Evolutionary conservation across 164 flowering plant genomes (phyloP).

Genomic region (Saururus chinensis): DNA sequence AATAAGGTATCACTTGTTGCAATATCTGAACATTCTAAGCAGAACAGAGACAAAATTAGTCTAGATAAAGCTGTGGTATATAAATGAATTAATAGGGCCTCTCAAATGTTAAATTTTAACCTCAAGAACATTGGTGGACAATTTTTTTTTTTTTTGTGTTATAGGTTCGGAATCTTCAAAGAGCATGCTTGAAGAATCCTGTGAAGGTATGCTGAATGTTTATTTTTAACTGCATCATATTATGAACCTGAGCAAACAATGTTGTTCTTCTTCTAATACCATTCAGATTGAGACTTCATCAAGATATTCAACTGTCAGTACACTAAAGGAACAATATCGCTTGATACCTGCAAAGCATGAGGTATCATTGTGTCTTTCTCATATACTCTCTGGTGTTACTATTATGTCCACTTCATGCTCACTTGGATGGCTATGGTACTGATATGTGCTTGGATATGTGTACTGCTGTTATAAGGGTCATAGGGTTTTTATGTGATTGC

Average conservation of each 20-base stretch:
- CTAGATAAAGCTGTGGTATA: too few species aligned
- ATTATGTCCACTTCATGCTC: neutral
- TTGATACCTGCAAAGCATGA: slow-evolving; percentile 76
- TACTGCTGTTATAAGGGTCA: neutral
- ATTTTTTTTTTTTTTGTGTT: neutral
- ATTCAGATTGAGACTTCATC: slow-evolving; percentile 78
- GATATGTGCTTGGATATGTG: neutral
- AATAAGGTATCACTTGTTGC: slow-evolving; percentile 45
- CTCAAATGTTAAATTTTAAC: neutral
- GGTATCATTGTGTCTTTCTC: slow-evolving; percentile 24
- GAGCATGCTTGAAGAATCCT: slow-evolving; percentile 83
- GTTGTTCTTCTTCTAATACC: neutral
- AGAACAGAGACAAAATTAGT: neutral
- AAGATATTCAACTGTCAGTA: slow-evolving; percentile 88
- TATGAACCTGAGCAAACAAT: neutral
- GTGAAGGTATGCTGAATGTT: slow-evolving; percentile 47
- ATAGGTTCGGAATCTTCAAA: slow-evolving; percentile 78
- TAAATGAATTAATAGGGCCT: neutral
- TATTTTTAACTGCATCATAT: neutral
- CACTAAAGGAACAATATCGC: slow-evolving; percentile 67
- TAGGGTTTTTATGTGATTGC: neutral
- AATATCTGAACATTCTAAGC: neutral
- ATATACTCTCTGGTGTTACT: neutral
- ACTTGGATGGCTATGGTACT: neutral
- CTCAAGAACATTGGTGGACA: neutral